Evolutionary conservation across 2,329 filamentous ascomycete genomes (phyloP).

Genomic region (Colletotrichum sp.): DNA sequence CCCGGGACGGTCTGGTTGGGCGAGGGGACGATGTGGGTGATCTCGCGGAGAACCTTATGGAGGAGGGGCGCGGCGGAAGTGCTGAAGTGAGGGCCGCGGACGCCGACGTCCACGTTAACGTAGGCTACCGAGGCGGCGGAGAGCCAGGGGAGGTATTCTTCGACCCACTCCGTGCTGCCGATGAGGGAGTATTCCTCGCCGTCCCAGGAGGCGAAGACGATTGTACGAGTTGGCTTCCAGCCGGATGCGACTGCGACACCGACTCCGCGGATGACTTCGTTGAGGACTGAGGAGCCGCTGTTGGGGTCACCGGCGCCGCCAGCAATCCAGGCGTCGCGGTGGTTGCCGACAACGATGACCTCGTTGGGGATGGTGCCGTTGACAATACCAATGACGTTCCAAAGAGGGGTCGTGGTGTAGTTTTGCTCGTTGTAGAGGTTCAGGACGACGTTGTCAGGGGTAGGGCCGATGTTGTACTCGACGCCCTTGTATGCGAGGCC

Average conservation of each 20-base stretch:
- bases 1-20: slow-evolving; percentile 76
- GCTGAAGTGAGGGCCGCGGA: slow-evolving; percentile 66
- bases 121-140: slow-evolving; percentile 77
- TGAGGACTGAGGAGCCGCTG: slow-evolving; percentile 79
- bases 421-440: slow-evolving; percentile 82
- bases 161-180: slow-evolving; percentile 91
- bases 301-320: slow-evolving; percentile 84
- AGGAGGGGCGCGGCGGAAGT: slow-evolving; percentile 76
- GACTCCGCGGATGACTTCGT: slow-evolving; percentile 79
- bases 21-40: slow-evolving; percentile 66
- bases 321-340: slow-evolving; percentile 88
- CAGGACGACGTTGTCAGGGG: slow-evolving; percentile 72
- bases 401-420: slow-evolving; percentile 81
- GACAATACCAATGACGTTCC: slow-evolving; percentile 92
- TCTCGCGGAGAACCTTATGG: slow-evolving; percentile 73
- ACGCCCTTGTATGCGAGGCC: slow-evolving; percentile 83
- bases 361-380: slow-evolving; percentile 87
- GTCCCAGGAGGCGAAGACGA: slow-evolving; percentile 87
- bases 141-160: slow-evolving; percentile 87
- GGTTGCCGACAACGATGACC: slow-evolving; percentile 89
- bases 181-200: slow-evolving; percentile 86
- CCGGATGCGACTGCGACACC: slow-evolving; percentile 69
- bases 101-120: slow-evolving; percentile 83
- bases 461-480: slow-evolving; percentile 84
- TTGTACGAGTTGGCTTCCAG: slow-evolving; percentile 75